phyloP scores from a whole-genome alignment of 192 early-diverging fungal species.

The Podila epigama region DNA sequence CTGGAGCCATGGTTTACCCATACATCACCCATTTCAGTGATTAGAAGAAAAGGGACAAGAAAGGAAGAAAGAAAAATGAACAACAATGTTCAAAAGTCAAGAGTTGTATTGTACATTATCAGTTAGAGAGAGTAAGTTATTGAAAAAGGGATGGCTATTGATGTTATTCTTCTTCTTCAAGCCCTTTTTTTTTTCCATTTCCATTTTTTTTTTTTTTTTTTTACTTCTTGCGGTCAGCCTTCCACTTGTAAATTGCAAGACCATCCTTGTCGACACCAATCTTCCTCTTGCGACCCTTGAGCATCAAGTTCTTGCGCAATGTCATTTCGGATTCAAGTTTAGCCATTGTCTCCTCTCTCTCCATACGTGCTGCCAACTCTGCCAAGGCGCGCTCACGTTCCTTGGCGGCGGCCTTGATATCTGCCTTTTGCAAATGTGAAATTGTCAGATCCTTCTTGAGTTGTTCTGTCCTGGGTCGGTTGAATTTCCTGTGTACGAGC shows the following conservation, averaged over 20 bases:
- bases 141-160: no score
- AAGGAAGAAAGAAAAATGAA: no score
- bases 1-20: no score
- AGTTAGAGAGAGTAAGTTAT: no score
- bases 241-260: conserved; percentile 93
- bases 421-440: conserved; percentile 44
- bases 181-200: no score
- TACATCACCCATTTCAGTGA: no score
- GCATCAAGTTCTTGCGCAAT: conserved; percentile 79
- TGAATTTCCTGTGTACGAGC: conserved; percentile 80
- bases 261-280: conserved; percentile 85
- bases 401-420: conserved; percentile 57
- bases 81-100: no score
- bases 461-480: conserved; percentile 72
- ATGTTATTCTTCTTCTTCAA: no score
- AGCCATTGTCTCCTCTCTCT: conserved; percentile 78
- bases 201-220: no score
- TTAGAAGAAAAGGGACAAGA: no score
- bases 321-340: conserved; percentile 79
- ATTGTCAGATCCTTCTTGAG: conserved; percentile 57
- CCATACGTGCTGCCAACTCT: conserved; percentile 78
- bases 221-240: conserved; percentile 83
- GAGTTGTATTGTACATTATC: no score
- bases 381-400: conserved; percentile 58
- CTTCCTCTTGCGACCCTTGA: conserved; percentile 83